Conservation (phyloP, 192 early-diverging fungal genomes). For the Rhizophagus clarus region DNA sequence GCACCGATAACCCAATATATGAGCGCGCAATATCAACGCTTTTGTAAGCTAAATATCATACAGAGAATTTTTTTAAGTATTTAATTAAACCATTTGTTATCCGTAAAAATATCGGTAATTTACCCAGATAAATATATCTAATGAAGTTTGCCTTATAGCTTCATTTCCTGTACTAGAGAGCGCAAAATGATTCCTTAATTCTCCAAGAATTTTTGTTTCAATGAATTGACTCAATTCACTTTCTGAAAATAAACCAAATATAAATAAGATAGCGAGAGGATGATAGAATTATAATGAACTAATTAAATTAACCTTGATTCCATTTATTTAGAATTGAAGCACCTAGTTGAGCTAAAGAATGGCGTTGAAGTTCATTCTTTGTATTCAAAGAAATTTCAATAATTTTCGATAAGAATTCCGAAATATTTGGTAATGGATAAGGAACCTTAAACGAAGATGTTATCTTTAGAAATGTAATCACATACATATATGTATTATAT, state of each 20-base stretch:
- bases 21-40: slow-evolving; percentile 59
- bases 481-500: neutral
- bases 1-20: slow-evolving; percentile 56
- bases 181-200: slow-evolving; percentile 7
- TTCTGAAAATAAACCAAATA: slow-evolving; percentile 28
- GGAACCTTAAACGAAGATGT: slow-evolving; percentile 39
- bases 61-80: neutral
- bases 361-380: slow-evolving; percentile 43
- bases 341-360: slow-evolving; percentile 57
- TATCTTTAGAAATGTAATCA: neutral
- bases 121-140: slow-evolving; percentile 36
- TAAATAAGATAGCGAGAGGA: neutral
- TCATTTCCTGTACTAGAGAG: neutral
- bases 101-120: neutral
- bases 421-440: slow-evolving; percentile 51
- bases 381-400: slow-evolving; percentile 46
- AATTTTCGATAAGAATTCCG: slow-evolving; percentile 47
- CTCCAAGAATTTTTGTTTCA: slow-evolving; percentile 16
- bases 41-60: slow-evolving; percentile 60
- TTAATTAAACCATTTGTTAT: neutral
- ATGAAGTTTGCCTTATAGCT: slow-evolving; percentile 1
- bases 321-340: slow-evolving; percentile 73
- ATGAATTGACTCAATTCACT: slow-evolving; percentile 36
- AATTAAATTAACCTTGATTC: slow-evolving; percentile 38
- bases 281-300: neutral